Evolutionary conservation across 148 eudicot genomes (phyloP), one percentile per base, ranked within the genome.

Genomic region (Amaranthus palmeri): DNA sequence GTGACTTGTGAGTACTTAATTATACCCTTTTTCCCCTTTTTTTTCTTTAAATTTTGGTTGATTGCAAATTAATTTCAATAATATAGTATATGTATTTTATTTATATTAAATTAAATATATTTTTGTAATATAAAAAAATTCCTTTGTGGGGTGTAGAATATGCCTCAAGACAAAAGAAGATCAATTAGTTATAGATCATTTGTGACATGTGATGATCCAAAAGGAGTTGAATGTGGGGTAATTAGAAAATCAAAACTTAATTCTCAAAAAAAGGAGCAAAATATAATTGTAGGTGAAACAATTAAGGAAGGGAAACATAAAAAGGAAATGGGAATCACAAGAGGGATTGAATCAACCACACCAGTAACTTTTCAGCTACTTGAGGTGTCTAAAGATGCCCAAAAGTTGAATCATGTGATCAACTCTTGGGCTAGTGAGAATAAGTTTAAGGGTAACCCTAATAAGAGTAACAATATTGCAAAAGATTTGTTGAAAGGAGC

Each of bases 131-230:
- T 72, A 4, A 42, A 10, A 11, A 42, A 36, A 56, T 15, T 58
- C 11, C 55, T 66, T 52, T 18, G 77, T 65, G 73, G 74, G 77
- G 53, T 67, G 55, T 62, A 85, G 90, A 84, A 80, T 74, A 90
- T 92, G 93, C 87, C 92, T 85, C 90, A 85, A 76, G 92, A 85
- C 71, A 79, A 80, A 59, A 77, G 80, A 54, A 88, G 85, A 85
- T 77, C 96, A 80, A 79, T 79, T 77, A 85, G 86, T 51, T 92
- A 86, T 81, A 88, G 88, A 84, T 83, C 96, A 80, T 92, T 92
- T 81, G 79, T 92, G 76, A 84, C 83, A 49, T 92, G 98, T 71
- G 92, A 90, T 73, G 91, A 90, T 85, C 93, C 97, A 51, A 88
- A 85, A 83, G 96, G 92, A 72, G 88, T 92, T 71, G 93, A 92